These are phyloP conservation scores for Eudorina sp. DNA, from an alignment of 139 green algal species.

Conservation along the genomic window DNA sequence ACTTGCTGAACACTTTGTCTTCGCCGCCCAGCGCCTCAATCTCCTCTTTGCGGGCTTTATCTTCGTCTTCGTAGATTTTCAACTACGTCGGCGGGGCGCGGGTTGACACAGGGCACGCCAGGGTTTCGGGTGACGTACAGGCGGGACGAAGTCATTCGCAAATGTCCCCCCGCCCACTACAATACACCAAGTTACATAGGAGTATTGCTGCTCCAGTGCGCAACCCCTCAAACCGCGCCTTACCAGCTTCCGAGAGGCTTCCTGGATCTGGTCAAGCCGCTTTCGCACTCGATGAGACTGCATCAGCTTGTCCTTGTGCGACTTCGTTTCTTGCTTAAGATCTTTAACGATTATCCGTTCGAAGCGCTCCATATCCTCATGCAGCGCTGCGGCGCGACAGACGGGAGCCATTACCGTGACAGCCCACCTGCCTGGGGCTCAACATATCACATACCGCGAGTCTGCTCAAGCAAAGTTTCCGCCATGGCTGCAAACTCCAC, in stretches of 20 bases:
- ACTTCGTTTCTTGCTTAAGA: constrained; percentile 82
- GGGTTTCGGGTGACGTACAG: too few relatives aligned
- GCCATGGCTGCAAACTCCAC: constrained; percentile 71
- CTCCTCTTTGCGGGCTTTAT: constrained; percentile 88
- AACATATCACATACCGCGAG: constrained; percentile 69
- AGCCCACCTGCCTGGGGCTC: too few relatives aligned
- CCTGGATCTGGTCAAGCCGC: constrained; percentile 87
- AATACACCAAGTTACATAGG: too few relatives aligned
- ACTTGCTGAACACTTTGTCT: constrained; percentile 79
- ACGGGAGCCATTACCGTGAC: too few relatives aligned
- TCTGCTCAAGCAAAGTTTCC: constrained; percentile 93
- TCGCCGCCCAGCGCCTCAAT: constrained; percentile 85
- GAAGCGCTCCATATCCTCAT: constrained; percentile 95
- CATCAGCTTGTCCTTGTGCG: constrained; percentile 83
- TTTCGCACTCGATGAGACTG: constrained; percentile 86
- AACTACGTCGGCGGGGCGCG: too few relatives aligned
- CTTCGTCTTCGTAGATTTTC: constrained; percentile 91
- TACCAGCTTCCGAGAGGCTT: constrained; percentile 84
- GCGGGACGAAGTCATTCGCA: too few relatives aligned
- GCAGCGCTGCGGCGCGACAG: constrained; percentile 76
- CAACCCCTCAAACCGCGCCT: constrained; percentile 21
- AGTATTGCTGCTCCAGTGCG: too few relatives aligned
- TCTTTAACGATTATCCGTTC: constrained; percentile 91
- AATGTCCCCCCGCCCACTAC: too few relatives aligned
- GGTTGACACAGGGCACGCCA: too few relatives aligned